Evolutionary conservation across 139 green algal species (phyloP), one percentile per base, ranked within the genome.

Genomic region (Dunaliella primolecta): DNA sequence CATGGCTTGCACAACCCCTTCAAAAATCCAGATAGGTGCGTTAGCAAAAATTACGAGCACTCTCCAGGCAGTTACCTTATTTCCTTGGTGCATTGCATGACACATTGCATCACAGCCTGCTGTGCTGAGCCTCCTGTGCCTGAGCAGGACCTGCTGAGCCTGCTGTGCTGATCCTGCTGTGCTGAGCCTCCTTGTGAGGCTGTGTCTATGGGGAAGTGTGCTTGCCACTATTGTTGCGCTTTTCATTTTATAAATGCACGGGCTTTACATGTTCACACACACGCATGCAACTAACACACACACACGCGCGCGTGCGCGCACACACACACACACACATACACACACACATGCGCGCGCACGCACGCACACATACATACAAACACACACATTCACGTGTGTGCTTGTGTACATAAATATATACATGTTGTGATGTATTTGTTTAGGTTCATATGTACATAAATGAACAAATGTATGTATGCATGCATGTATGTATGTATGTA

Each of bases 1-100:
- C 91, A 88, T 25, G 96, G 96, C 2, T 82, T 97, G 82, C 96
- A 99, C 91, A 99, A 99, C 90, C 95, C 96, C 0, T 84, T 97
- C 75, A 98, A 98, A 83, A 94, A 96, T 38, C 95, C 95, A 7
- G 94, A 98, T 34, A 89, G 94, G 93, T 95, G 78, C 23, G 75
- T 21, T n/a, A n/a, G n/a, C n/a, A n/a, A n/a, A n/a, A n/a, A n/a
- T n/a, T n/a, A n/a, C n/a, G n/a, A n/a, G n/a, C n/a, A n/a, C n/a
- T n/a, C n/a, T n/a, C n/a, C n/a, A n/a, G n/a, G n/a, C n/a, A n/a
- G n/a, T n/a, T n/a, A n/a, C 31, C 56, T 36, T 76, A 46, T 29
- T n/a, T 56, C 31, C 36, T 72, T 34, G 21, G 79, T 32, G 30
- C 3, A 75, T 83, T 36, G 35, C n/a, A 3, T 30, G 3, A 11